These are phyloP conservation scores for Phytophthora chlamydospora DNA, from an alignment of 352 stramenopile species.

Conservation along the genomic window DNA sequence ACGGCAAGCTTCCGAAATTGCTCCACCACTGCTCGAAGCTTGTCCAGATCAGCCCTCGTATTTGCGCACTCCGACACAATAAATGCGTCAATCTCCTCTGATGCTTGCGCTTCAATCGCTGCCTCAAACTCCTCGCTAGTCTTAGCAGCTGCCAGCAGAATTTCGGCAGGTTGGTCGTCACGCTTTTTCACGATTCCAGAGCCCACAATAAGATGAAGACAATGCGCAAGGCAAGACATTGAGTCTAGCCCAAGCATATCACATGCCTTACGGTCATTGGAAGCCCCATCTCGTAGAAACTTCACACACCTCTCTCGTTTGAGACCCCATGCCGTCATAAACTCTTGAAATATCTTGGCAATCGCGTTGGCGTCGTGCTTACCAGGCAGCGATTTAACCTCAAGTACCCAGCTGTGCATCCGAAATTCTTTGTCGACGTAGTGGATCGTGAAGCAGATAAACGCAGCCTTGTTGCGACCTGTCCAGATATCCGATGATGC, in stretches of 20 bases:
- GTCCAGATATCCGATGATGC: conserved; percentile 15
- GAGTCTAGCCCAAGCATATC: background rate
- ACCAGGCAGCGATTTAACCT: background rate
- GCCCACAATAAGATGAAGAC: conserved; percentile 6
- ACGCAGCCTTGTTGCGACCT: conserved; percentile 1
- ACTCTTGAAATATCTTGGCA: background rate
- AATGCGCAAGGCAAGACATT: conserved; percentile 12
- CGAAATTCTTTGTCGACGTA: background rate
- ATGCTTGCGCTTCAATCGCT: too few relatives aligned
- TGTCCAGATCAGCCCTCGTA: background rate
- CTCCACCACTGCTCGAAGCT: background rate
- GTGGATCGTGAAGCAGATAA: conserved; percentile 12
- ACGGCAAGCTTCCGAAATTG: too few relatives aligned
- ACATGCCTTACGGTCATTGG: background rate
- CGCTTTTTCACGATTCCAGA: conserved; percentile 12
- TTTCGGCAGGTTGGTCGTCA: background rate
- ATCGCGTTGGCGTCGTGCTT: conserved; percentile 7
- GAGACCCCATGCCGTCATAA: conserved; percentile 1
- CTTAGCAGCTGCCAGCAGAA: too few relatives aligned
- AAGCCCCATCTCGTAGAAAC: conserved; percentile 12
- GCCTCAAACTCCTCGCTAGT: too few relatives aligned
- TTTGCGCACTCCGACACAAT: background rate
- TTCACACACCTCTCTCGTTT: too few relatives aligned
- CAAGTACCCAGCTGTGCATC: conserved; percentile 8
- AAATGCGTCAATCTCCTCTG: conserved; percentile 6